Base-by-base conservation (phyloP, 441 rosid genomes). In the Croton setiger region DNA sequence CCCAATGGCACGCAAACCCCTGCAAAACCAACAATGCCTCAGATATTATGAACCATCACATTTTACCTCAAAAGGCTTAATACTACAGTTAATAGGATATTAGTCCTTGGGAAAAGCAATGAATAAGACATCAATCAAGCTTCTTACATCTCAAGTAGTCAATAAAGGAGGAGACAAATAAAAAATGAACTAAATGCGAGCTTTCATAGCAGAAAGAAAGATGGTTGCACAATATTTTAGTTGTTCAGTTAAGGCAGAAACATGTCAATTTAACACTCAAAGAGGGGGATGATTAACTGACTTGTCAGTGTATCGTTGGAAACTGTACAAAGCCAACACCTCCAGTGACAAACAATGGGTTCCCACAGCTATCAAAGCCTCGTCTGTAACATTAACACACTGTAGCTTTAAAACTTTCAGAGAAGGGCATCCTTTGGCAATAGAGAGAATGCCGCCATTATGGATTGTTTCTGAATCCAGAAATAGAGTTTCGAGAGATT, bases 391-490 rank as follows among this genome's bases (percentile, higher is more conserved):
- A 78, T 83, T 82, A 69, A 80, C 73, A 68, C 96, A 91, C 39
- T 89, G 97, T 62, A 93, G 86, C 84, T 87, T 93, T 81, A 93
- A 80, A 69, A 74, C 79, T 80, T 79, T 91, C 76, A 93, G 75
- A 67, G 56, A 79, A 67, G 80, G 82, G 70, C 97, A 91, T 72
- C 97, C 98, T 73, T 69, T 83, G 67, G 92, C 94, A 57, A 91
- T 84, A 17, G 89, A 86, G 55, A 89, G 78, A 47, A 93, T 67
- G 75, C 98, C 98, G 65, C 75, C 76, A 72, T 86, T 83, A 69
- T 80, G 85, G 71, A 93, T 83, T 70, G 77, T 77, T 73, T 91
- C 98, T 1, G 97, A 93, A 86, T 93, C 97, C 80, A 93, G 53
- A 56, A 85, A 84, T 76, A 93, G 69, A 21, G 71, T 76, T 78